Conservation (phyloP, 495 filamentous ascomycete species). For the Penicillium verhagenii region DNA sequence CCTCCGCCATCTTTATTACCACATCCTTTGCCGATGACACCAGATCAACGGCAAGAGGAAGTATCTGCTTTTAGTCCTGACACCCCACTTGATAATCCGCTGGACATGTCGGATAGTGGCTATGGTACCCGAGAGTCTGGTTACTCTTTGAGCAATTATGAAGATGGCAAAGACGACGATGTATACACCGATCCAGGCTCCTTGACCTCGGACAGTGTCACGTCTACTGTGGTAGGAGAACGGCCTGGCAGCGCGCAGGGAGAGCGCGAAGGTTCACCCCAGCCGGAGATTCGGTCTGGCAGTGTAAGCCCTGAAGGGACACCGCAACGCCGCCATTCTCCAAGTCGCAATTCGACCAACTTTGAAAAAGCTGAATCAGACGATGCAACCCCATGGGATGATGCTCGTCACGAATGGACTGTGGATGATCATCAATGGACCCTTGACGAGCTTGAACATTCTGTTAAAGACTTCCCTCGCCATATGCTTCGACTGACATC, state of each 20-base stretch:
- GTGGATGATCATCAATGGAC: conserved; percentile 49
- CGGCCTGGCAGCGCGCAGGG: conserved; percentile 21
- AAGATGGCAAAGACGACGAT: conserved; percentile 31
- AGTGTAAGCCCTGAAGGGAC: conserved; percentile 25
- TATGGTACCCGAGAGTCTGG: conserved; percentile 34
- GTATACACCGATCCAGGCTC: conserved; percentile 30
- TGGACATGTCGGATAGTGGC: conserved; percentile 41
- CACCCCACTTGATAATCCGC: conserved; percentile 41
- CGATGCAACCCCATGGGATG: conserved; percentile 35
- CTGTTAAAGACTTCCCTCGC: conserved; percentile 42
- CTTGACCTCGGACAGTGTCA: conserved; percentile 31
- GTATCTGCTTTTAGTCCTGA: conserved; percentile 49
- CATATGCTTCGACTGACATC: conserved; percentile 47
- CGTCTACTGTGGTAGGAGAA: conserved; percentile 30
- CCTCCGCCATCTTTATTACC: conserved; percentile 18
- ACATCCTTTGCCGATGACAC: conserved; percentile 34
- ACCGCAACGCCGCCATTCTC: conserved; percentile 20
- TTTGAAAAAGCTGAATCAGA: conserved; percentile 34
- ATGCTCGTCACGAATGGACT: conserved; percentile 37
- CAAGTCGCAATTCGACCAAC: conserved; percentile 24
- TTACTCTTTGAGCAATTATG: conserved; percentile 27
- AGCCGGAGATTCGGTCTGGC: conserved; percentile 27
- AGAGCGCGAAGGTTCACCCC: conserved; percentile 17
- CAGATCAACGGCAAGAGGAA: conserved; percentile 41
- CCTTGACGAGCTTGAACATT: conserved; percentile 44